Conservation (phyloP, 305 asterid genomes). For the Solanum chacoense region DNA sequence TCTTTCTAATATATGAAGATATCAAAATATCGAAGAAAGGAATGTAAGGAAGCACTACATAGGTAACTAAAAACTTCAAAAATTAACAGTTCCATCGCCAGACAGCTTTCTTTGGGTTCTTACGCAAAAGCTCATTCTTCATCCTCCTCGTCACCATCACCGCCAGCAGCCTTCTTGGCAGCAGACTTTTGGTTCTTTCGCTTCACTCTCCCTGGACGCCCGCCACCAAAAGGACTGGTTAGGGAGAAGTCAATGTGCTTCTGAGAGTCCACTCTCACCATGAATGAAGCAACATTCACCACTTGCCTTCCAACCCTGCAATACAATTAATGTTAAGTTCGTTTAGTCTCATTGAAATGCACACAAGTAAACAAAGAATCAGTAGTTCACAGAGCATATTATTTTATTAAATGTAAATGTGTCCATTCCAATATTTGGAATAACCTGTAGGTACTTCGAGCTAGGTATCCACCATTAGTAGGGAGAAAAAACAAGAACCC, state of each 20-base stretch:
- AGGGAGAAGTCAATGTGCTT: slow-evolving; percentile 32
- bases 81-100: not conserved
- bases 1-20: not conserved
- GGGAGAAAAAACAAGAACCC: not conserved
- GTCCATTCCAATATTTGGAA: not conserved
- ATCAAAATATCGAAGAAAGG: not conserved
- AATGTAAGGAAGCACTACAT: not conserved
- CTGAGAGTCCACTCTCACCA: slow-evolving; percentile 33
- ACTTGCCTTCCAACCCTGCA: slow-evolving; percentile 35
- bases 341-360: not conserved
- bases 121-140: slow-evolving; percentile 14
- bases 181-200: slow-evolving; percentile 37
- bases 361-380: not conserved
- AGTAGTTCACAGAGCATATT: not conserved
- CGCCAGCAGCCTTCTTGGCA: slow-evolving; percentile 32
- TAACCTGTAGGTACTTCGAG: not conserved
- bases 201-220: slow-evolving; percentile 38
- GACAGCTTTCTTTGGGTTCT: not conserved
- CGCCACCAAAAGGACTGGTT: slow-evolving; percentile 32
- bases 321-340: not conserved
- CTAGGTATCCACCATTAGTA: not conserved
- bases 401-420: not conserved
- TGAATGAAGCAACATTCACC: slow-evolving; percentile 25
- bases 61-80: not conserved
- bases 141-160: slow-evolving; percentile 29